Conservation (phyloP, 176 grass and related monocot species). For the Zea luxurians region DNA sequence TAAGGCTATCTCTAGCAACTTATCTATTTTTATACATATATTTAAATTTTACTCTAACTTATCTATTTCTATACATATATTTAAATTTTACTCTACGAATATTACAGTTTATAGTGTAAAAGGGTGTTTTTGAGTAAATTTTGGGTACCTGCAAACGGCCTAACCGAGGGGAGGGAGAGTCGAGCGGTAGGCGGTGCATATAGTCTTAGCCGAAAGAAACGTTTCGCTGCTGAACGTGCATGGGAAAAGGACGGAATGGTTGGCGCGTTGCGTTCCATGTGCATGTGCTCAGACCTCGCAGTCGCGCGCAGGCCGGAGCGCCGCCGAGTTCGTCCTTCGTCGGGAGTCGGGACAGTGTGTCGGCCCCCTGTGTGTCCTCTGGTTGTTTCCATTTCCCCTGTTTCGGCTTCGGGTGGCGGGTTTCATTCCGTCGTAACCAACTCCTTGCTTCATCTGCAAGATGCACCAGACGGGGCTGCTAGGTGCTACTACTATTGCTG, state of each 20-base stretch:
- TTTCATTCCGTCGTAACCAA: constrained; percentile 37
- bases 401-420: constrained; percentile 29
- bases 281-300: constrained; percentile 46
- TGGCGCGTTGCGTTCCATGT: constrained; percentile 36
- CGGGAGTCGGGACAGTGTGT: not conserved
- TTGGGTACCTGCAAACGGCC: no score
- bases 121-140: no score
- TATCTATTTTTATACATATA: no score
- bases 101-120: no score
- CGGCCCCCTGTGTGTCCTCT: not conserved
- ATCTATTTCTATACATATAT: no score
- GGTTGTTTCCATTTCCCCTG: not conserved
- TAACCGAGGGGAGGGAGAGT: no score
- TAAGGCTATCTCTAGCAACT: no score
- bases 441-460: constrained; percentile 45
- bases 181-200: no score
- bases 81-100: no score
- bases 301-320: not conserved
- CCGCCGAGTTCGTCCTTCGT: not conserved
- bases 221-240: constrained; percentile 29
- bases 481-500: not conserved
- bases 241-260: constrained; percentile 36
- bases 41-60: no score
- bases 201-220: constrained; percentile 3
- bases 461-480: not conserved